Evolutionary conservation across 176 grass and related monocot genomes (phyloP), one percentile per base, ranked within the genome.

Genomic region (Miscanthus lutarioriparius): DNA sequence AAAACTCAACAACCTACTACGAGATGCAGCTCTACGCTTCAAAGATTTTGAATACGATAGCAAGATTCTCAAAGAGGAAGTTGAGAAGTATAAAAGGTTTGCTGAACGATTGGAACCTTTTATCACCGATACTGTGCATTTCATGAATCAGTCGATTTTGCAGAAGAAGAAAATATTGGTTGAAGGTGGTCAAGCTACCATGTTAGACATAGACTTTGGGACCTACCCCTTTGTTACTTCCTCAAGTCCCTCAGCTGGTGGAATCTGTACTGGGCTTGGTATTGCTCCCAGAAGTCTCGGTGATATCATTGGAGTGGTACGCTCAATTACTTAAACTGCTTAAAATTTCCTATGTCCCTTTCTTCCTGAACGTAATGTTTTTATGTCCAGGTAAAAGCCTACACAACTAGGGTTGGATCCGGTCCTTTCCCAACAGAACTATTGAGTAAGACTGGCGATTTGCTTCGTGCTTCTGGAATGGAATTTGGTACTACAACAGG

Each of bases 201-300:
- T 98, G 96, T 81, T 98, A 84, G 96, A 98, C 71, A 90, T 98
- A 87, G 96, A 98, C 87, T 98, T 98, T 48, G 96, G 96, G 19
- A 98, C 93, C 47, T 98, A 98, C 71, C 96, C 93, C 2, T 98
- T 93, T 78, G 96, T 98, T 37, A 98, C 96, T 17, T 98, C 96
- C 10, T 98, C 93, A 59, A 98, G 80, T 80, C 96, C 96, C 38
- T 95, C 96, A 19, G 93, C 96, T 56, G 93, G 96, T 78, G 96
- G 96, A 37, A 98, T 98, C 66, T 98, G 96, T 63, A 98, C 91
- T 9, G 96, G 96, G 9, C 89, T 98, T 37, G 93, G 96, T 19
- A 93, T 98, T 79, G 75, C 96, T 47, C 96, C 96, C 38, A 98
- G 89, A 85, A 88, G 25, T 45, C 59, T 98, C 7, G 96, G 89